Base-by-base conservation (phyloP, 108 stramenopile genomes). In the Discostella pseudostelligera region DNA sequence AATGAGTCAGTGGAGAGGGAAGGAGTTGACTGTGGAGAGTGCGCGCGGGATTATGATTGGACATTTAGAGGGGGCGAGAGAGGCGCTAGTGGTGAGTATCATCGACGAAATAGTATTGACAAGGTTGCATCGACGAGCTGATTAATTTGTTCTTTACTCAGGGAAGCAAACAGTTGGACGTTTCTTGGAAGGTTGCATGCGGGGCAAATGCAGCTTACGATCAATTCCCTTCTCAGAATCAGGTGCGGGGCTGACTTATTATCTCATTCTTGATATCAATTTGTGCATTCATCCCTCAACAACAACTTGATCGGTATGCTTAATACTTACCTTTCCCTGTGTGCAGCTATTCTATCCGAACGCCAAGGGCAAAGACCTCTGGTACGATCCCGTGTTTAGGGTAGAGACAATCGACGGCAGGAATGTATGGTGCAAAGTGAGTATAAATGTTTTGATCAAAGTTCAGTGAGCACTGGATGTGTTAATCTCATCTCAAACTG, bases 331-430 rank as follows among this genome's bases (percentile, higher is more conserved):
- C 39, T 36, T 59, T 36, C 37, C 44, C 39, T 62, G 4, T 5
- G 3, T 32, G 32, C 49, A 79, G 67, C 67, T 89, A 11, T 93
- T 88, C 66, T 87, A 93, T 48, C 78, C 78, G 8, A 67, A 64
- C 26, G 69, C 58, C 1, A 78, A 74, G 43, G 84, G 82, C 5
- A 63, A 78, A 26, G 69, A 62, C 59, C 60, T 96, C 68, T 97
- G 97, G 97, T 98, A 98, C 71, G 96, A 98, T 81, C 97, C 97
- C 11, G 92, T 97, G 3, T 98, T 98, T 74, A 82, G 92, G 36
- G 97, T 98, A 11, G 86, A 95, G 65, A 96, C 94, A 16, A 68
- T 97, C 28, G 94, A 98, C 66, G 94, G 93, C n/a, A 65, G 90
- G 14, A 73, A 88, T 67, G 89, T 97, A 1, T 93, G 96, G 92